Conservation (phyloP, 352 stramenopile species). For the Globisporangium rhizosaccharum region DNA sequence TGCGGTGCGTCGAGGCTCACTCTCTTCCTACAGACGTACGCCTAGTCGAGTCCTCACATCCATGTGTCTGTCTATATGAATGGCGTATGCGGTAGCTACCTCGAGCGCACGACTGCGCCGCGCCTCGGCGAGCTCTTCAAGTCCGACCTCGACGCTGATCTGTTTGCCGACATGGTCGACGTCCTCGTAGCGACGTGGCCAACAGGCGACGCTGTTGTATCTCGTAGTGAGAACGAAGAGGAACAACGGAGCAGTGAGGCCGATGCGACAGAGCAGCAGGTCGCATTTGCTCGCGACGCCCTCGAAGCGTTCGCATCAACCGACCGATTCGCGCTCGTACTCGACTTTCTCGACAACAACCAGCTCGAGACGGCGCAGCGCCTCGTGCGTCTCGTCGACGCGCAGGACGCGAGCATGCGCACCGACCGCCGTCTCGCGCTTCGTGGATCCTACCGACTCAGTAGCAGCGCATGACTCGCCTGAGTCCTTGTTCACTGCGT, state of each 20-base stretch:
- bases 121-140: conserved; percentile 53
- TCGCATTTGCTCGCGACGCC: conserved; percentile 29
- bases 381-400: conserved; percentile 21
- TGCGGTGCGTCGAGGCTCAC: conserved; percentile 17
- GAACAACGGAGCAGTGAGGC: neutral
- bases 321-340: conserved; percentile 46
- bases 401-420: neutral
- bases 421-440: too few species aligned
- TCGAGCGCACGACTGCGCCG: conserved; percentile 44
- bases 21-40: neutral
- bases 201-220: neutral
- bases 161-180: conserved; percentile 61
- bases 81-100: conserved; percentile 29
- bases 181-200: conserved; percentile 33
- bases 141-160: conserved; percentile 62
- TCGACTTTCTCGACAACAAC: conserved; percentile 71
- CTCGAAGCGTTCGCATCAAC: conserved; percentile 43
- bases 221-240: conserved; percentile 3
- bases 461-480: neutral
- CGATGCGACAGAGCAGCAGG: neutral
- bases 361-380: conserved; percentile 43
- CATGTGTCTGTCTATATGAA: neutral
- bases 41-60: neutral
- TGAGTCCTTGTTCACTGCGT: conserved; percentile 3
- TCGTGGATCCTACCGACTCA: conserved; percentile 7